A percentile compares a stretch with the other conserved stretches of the same genome.
Evolutionary conservation across 2,329 filamentous ascomycete species (phyloP).

Genomic region (Neonectria hederae): DNA sequence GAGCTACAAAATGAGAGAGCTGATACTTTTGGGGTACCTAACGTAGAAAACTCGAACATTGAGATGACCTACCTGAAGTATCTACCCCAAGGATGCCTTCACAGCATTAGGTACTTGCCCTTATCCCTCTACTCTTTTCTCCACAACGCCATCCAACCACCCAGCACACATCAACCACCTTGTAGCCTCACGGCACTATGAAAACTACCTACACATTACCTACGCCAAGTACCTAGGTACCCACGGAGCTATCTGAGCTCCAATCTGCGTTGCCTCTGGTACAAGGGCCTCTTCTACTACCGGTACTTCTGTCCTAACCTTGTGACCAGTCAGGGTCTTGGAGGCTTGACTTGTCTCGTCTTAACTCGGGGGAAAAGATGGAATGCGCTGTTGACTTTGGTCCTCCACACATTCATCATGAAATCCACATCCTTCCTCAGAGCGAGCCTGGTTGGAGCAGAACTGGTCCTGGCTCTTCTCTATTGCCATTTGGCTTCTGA

Average conservation of each 20-base stretch:
- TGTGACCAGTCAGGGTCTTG: slow-evolving; percentile 3
- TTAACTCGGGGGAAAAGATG: not conserved
- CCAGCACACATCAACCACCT: not conserved
- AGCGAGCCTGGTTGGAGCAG: slow-evolving; percentile 3
- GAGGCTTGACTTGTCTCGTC: not conserved
- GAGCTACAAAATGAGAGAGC: not conserved
- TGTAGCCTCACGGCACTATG: not conserved
- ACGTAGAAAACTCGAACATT: too few species aligned
- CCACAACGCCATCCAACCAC: not conserved
- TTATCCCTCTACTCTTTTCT: not conserved
- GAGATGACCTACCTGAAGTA: too few species aligned
- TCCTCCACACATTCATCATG: not conserved
- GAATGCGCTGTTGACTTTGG: not conserved
- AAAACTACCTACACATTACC: not conserved
- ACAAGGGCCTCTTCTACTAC: not conserved
- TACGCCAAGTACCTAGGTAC: too few species aligned
- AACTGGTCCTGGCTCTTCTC: not conserved
- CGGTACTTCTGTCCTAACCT: not conserved
- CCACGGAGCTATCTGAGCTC: not conserved
- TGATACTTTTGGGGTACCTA: too few species aligned
- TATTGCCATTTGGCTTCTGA: not conserved
- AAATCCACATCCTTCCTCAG: not conserved
- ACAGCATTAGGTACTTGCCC: not conserved
- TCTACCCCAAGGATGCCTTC: too few species aligned
- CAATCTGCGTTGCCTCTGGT: not conserved